phyloP scores from a whole-genome alignment of 805 yeast genomes.

The Saturnispora galanensis region DNA sequence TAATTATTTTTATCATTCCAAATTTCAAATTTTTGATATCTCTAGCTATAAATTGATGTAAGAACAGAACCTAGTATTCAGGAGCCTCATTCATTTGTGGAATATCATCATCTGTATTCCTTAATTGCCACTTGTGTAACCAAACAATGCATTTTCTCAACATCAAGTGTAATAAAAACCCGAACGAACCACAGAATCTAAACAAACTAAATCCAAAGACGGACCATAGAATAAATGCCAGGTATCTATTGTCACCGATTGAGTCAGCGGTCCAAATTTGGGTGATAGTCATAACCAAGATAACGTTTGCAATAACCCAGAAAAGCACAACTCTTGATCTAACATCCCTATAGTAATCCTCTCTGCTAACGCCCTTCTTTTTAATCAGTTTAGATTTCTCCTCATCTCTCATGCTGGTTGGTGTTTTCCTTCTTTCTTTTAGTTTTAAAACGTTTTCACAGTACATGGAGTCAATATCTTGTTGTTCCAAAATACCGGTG shows the following conservation, averaged over 20 bases:
- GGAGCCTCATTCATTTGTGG: slow-evolving; percentile 13
- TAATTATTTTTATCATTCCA: not conserved
- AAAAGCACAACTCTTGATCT: slow-evolving; percentile 90
- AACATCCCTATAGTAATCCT: slow-evolving; percentile 90
- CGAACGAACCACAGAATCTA: slow-evolving; percentile 74
- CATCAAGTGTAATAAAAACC: slow-evolving; percentile 44
- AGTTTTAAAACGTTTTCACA: slow-evolving; percentile 65
- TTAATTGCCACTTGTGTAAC: slow-evolving; percentile 25
- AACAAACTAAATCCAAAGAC: slow-evolving; percentile 78
- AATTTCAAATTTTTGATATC: too few relatives aligned
- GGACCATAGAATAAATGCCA: slow-evolving; percentile 82
- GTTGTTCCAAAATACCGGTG: slow-evolving; percentile 61
- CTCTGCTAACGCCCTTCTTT: slow-evolving; percentile 36
- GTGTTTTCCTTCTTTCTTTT: slow-evolving; percentile 57
- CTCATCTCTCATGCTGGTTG: slow-evolving; percentile 37
- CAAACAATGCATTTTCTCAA: slow-evolving; percentile 26
- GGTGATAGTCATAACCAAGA: slow-evolving; percentile 78
- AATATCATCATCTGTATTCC: slow-evolving; percentile 14
- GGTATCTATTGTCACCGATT: slow-evolving; percentile 59
- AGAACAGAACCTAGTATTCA: not conserved
- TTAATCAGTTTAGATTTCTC: slow-evolving; percentile 28
- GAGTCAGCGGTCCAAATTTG: slow-evolving; percentile 69
- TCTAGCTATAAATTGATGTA: not conserved
- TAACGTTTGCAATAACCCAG: slow-evolving; percentile 82
- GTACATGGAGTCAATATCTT: slow-evolving; percentile 75